These are phyloP conservation scores for Drosera spatulata DNA, from an alignment of 179 eudicot genomes.

Conservation along the genomic window DNA sequence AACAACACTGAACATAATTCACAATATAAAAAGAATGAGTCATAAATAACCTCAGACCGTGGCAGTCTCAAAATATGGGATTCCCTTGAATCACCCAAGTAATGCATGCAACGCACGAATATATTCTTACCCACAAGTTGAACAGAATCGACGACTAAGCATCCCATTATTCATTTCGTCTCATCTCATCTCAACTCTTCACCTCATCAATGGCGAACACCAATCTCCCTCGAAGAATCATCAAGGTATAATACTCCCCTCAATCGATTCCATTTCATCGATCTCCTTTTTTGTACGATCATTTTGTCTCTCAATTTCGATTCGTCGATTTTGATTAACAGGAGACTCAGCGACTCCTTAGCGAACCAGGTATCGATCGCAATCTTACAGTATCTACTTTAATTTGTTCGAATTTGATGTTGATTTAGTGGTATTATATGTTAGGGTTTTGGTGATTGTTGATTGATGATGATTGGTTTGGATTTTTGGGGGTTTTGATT, in stretches of 20 bases:
- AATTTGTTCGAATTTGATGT: background rate
- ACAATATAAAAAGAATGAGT: too few relatives aligned
- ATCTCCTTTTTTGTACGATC: background rate
- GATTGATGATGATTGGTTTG: too few relatives aligned
- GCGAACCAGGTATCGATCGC: conserved; percentile 43
- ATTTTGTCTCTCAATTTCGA: conserved; percentile 2
- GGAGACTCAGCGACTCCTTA: conserved; percentile 73
- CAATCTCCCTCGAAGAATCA: conserved; percentile 60
- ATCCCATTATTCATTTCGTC: too few relatives aligned
- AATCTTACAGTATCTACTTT: conserved; percentile 1
- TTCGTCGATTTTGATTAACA: conserved; percentile 10
- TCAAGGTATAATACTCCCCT: conserved; percentile 32
- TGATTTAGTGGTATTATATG: background rate
- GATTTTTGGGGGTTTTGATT: background rate
- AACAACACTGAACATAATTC: too few relatives aligned
- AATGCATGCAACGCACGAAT: too few relatives aligned
- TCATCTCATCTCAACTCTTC: too few relatives aligned
- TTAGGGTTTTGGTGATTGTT: background rate
- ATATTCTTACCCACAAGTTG: too few relatives aligned
- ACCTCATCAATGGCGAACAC: conserved; percentile 55
- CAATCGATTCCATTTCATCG: conserved; percentile 4
- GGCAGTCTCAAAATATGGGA: too few relatives aligned
- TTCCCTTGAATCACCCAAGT: too few relatives aligned
- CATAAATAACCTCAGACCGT: too few relatives aligned
- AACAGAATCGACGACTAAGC: too few relatives aligned